Base-by-base conservation (phyloP, 1,284 basidiomycete genomes). In the Ceratobasidium sp. region DNA sequence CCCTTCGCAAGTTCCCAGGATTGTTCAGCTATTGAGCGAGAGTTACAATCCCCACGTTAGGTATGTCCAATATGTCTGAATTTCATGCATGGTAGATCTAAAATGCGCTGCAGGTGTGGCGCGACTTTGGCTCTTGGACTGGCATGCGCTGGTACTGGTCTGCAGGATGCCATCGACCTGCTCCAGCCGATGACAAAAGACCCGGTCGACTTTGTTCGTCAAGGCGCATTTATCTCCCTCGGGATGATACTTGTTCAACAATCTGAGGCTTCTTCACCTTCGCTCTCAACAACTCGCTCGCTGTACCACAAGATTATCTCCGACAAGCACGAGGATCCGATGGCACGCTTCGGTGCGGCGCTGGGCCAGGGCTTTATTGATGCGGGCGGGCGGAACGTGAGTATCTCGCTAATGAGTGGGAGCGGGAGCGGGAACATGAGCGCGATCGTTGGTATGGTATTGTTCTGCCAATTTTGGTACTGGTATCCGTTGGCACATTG, bases 401-500 rank as follows among this genome's bases (percentile, higher is more conserved):
- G 95, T 9, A 95, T 98, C 78, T 95, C 90, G 78, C 84, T 98
- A 71, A 92, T 95, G 80, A 97, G 94, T 78, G 89, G 93, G 75
- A 94, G 94, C 5, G 96, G 96, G 5, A 96, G 91, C 76, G 87
- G 87, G 77, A 96, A 98, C 81, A 96, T 95, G 77, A 93, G 88
- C 72, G 94, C 96, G 2, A 94, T 98, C 75, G 94, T 98, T 47
- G 96, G 96, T 32, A 96, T 98, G 93, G 90, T 92, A 18, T 82
- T 98, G 79, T 98, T 98, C 84, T 94, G 92, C 78, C 96, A 98
- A 81, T 98, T 98, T 83, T 98, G 96, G 96, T 98, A 98, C 81
- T 98, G 96, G 96, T 98, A 96, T 82, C 96, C 96, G 43, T 84
- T 98, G 32, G 95, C 95, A n/a, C 96, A 98, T 79, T 95, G 93